Base-by-base conservation (phyloP, 2,329 filamentous ascomycete genomes). In the Colletotrichum paranaense region DNA sequence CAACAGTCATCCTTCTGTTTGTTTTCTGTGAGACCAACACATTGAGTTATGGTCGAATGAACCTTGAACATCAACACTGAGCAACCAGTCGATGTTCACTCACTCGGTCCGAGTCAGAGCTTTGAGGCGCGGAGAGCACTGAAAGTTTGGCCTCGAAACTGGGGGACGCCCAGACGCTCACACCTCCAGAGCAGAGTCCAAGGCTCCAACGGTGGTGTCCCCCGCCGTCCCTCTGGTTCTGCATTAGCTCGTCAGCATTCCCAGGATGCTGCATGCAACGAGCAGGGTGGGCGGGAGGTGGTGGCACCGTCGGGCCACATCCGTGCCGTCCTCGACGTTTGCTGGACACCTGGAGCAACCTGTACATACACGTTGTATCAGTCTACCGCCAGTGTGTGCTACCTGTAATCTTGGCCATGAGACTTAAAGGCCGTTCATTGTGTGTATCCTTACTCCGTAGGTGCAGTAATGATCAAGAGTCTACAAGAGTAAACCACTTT, bases 251-350 rank as follows among this genome's bases (percentile, higher is more conserved):
- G 26, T 38, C 16, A 14, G 24, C 30, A 14, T 22, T 16, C 3
- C 63, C 32, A 32, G 68, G 68, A 71, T 71, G 56, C 24, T 60
- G 55, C 62, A 60, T 56, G 60, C 52, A 38, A 35, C 19, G 57
- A 49, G 62, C 42, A 70, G 67, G 52, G 53, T 42, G 16, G n/a
- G 62, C 53, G 11, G 26, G 57, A 14, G 55, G 38, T 12, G 22
- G 46, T 52, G 32, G 52, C 16, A 30, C 52, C 28, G 28, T 19
- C n/a, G 24, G 42, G 26, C 42, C 63, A n/a, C 32, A 9, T 46
- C 22, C 11, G 22, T 19, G 64, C 24, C 53, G 60, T 26, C 66
- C 64, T 67, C 38, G 53, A 67, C 28, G 6, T 24, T 7, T 32
- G 11, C 22, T 60, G 38, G 55, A 42, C 3, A 42, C 16, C 38